Evolutionary conservation across 2,329 filamentous ascomycete genomes (phyloP), one percentile per base, ranked within the genome.

Genomic region (Trichophyton simii): DNA sequence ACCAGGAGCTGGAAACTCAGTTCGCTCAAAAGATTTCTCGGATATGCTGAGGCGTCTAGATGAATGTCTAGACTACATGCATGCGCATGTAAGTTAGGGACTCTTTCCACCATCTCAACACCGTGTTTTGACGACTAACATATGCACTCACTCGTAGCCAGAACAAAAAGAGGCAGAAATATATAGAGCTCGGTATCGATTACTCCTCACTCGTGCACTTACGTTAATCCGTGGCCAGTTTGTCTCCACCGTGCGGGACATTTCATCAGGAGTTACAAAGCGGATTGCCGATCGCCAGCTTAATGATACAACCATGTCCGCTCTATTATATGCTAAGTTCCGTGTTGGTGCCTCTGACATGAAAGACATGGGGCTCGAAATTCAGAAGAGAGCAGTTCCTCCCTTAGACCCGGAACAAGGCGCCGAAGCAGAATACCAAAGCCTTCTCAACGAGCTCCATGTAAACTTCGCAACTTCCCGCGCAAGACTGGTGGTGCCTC

Each of bases 61-160:
- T 73, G 85, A 89, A 60, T 99, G 92, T 72, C 84, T 99, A 67
- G 87, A 86, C 34, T 97, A 97, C 71, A 96, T 97, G 91, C 83
- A 88, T 63, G 80, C 83, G 59, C 89, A 96, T 77, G 88, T 91
- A 75, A 72, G 86, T 9, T 44, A 2, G 2, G 6, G 3, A 11
- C 11, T 9, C 38, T 48, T 5, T 3, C 34, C 25, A 44, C n/a
- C 57, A 55, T 58, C 13, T 6, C 13, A n/a, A 63, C 60, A 65
- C 60, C 66, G 6, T 44, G 41, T 18, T 59, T 63, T 52, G 22
- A 3, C 18, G 34, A 9, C 55, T 58, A 58, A 44, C 18, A 15
- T 70, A 69, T 65, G 63, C 59, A 3, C 28, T n/a, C 20, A 22
- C 57, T 61, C 55, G 18, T 67, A 90, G 87, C 83, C 88, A 7